phyloP scores from a whole-genome alignment of 1,284 basidiomycete genomes.

The Malassezia vespertilionis region DNA sequence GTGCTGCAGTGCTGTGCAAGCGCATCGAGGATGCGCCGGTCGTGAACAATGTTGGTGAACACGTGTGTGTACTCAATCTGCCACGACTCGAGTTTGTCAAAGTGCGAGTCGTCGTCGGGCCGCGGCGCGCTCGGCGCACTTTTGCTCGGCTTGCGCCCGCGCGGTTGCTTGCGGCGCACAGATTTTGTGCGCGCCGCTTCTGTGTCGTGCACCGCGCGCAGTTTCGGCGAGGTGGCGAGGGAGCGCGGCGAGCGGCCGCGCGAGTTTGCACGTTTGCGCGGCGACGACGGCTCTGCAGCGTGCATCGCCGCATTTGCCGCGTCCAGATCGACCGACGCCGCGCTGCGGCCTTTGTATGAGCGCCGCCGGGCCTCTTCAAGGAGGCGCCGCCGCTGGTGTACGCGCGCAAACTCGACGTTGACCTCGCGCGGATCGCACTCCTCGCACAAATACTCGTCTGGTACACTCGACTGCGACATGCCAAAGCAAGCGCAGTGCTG shows the following conservation, averaged over 20 bases:
- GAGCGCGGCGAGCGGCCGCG: neutral
- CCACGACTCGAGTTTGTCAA: slow-evolving; percentile 42
- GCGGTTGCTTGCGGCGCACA: slow-evolving; percentile 5
- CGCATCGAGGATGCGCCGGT: slow-evolving; percentile 15
- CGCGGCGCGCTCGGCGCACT: slow-evolving; percentile 18
- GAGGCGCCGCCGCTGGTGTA: slow-evolving; percentile 33
- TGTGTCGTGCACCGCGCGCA: neutral
- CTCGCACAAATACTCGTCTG: slow-evolving; percentile 55
- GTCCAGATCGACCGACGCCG: slow-evolving; percentile 1
- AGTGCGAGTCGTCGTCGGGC: slow-evolving; percentile 20
- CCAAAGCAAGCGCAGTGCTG: slow-evolving; percentile 75
- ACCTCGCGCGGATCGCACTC: slow-evolving; percentile 46
- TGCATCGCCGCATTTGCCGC: slow-evolving; percentile 12
- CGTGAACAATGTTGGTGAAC: slow-evolving; percentile 28
- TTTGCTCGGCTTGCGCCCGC: slow-evolving; percentile 20
- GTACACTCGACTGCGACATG: slow-evolving; percentile 54
- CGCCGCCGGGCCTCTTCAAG: slow-evolving; percentile 37
- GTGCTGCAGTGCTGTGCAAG: slow-evolving; percentile 15
- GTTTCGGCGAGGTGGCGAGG: neutral
- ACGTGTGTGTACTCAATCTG: slow-evolving; percentile 41
- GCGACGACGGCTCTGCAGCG: neutral
- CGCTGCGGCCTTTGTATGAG: neutral
- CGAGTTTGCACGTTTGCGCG: neutral
- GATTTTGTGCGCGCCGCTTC: slow-evolving; percentile 19
- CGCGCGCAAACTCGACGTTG: slow-evolving; percentile 35